A percentile compares a stretch with the other conserved stretches of the same genome.
These are phyloP conservation scores for Thalassiosira profunda DNA, from an alignment of 108 stramenopile species.

Conservation along the genomic window DNA sequence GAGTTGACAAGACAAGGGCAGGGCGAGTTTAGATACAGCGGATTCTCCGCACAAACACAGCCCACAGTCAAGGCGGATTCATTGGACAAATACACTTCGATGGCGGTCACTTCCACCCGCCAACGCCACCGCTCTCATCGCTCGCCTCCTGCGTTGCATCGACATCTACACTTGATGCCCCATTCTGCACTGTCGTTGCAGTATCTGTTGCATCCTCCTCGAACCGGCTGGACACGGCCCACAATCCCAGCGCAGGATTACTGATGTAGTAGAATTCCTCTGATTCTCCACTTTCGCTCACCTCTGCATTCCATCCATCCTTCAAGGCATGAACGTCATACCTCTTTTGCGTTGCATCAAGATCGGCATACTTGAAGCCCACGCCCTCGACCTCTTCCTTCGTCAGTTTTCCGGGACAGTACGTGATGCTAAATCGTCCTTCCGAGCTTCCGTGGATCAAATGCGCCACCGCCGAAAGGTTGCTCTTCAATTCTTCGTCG, in stretches of 20 bases:
- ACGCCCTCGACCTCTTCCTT: slow-evolving; percentile 86
- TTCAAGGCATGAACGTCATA: slow-evolving; percentile 71
- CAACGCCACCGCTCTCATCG: slow-evolving; percentile 64
- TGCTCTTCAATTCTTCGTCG: slow-evolving; percentile 80
- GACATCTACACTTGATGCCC: slow-evolving; percentile 11
- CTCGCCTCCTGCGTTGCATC: slow-evolving; percentile 23
- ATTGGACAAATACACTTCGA: slow-evolving; percentile 1
- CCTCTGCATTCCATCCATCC: slow-evolving; percentile 85
- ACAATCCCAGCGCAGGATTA: slow-evolving; percentile 96
- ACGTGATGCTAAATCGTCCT: slow-evolving; percentile 91
- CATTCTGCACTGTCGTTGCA: not conserved
- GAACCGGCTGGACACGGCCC: slow-evolving; percentile 88
- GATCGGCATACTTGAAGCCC: slow-evolving; percentile 83
- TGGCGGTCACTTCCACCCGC: slow-evolving; percentile 64
- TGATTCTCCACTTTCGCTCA: slow-evolving; percentile 44
- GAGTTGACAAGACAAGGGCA: no score
- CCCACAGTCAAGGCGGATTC: no score
- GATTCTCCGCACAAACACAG: no score
- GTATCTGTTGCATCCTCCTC: slow-evolving; percentile 25
- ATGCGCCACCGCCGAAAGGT: slow-evolving; percentile 94
- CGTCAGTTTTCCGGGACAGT: slow-evolving; percentile 91
- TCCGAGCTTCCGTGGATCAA: slow-evolving; percentile 96
- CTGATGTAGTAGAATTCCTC: slow-evolving; percentile 93
- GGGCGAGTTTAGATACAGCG: no score
- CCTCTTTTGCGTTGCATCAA: slow-evolving; percentile 64